phyloP scores from a whole-genome alignment of 345 rosid genomes.

The Turritis glabra region DNA sequence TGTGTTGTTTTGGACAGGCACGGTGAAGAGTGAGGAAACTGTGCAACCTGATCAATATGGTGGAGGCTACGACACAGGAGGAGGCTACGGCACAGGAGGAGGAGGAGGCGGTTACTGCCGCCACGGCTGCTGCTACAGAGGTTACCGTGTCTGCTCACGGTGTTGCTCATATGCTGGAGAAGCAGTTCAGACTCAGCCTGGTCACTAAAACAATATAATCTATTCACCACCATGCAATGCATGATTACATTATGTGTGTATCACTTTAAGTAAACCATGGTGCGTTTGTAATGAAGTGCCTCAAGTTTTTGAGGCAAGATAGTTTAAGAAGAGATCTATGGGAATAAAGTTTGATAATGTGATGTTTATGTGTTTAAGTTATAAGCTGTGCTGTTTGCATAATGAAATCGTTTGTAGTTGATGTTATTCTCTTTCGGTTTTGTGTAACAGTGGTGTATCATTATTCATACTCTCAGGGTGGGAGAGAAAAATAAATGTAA shows the following conservation, averaged over 20 bases:
- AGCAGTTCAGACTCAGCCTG: slow-evolving; percentile 16
- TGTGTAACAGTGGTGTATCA: not conserved
- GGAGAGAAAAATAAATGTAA: no score
- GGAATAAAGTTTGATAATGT: slow-evolving; percentile 3
- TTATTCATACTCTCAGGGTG: not conserved
- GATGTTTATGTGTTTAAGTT: not conserved
- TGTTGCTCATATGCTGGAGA: slow-evolving; percentile 1
- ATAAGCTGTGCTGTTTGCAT: not conserved
- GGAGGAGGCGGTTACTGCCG: not conserved
- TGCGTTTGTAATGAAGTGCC: not conserved
- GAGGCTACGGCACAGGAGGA: not conserved
- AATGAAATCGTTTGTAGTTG: not conserved
- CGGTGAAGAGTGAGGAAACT: not conserved
- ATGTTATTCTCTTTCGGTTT: not conserved
- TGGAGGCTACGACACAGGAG: not conserved
- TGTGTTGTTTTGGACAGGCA: not conserved
- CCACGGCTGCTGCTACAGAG: slow-evolving; percentile 5
- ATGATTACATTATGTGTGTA: slow-evolving; percentile 8
- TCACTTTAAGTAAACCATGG: not conserved
- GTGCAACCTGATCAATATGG: not conserved
- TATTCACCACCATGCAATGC: not conserved
- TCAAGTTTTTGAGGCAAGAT: not conserved
- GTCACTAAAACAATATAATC: not conserved
- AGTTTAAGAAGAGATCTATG: not conserved
- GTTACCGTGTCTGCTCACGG: not conserved